phyloP scores from a whole-genome alignment of 305 asterid species.

The Fraxinus dipetala region DNA sequence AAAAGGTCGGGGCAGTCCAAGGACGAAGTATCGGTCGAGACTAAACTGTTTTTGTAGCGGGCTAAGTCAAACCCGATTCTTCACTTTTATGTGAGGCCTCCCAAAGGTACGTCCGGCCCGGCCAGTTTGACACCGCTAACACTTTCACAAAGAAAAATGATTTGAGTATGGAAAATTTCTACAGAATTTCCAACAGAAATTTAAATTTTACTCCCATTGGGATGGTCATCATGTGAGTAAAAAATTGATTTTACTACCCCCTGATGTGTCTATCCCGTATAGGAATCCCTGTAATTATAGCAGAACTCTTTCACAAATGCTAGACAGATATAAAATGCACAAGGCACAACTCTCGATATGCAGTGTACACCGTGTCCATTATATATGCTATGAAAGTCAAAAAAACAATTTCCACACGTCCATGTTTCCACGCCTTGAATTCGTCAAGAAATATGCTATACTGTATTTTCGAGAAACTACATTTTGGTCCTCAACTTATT shows the following conservation, averaged over 20 bases:
- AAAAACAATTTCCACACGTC: background rate
- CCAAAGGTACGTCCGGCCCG: background rate
- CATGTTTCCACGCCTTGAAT: conserved; percentile 2
- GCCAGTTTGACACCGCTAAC: background rate
- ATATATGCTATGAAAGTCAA: background rate
- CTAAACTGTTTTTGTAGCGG: background rate
- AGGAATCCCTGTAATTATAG: too few relatives aligned
- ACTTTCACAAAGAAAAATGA: background rate
- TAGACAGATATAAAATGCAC: background rate
- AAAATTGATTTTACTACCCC: too few relatives aligned
- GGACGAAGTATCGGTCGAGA: background rate
- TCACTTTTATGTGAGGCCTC: background rate
- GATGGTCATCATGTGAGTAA: too few relatives aligned
- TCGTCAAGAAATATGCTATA: conserved; percentile 2
- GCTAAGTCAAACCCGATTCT: background rate
- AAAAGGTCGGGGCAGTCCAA: background rate
- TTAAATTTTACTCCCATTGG: too few relatives aligned
- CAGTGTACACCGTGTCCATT: background rate
- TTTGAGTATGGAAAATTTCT: too few relatives aligned
- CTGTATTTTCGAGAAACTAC: background rate
- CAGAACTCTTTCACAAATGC: background rate
- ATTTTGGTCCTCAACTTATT: background rate
- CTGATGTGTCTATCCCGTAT: too few relatives aligned
- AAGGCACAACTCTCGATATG: background rate
- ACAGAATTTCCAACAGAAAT: too few relatives aligned